These are phyloP conservation scores for Trametes cinnabarina DNA, from an alignment of 768 basidiomycete species.

Conservation along the genomic window DNA sequence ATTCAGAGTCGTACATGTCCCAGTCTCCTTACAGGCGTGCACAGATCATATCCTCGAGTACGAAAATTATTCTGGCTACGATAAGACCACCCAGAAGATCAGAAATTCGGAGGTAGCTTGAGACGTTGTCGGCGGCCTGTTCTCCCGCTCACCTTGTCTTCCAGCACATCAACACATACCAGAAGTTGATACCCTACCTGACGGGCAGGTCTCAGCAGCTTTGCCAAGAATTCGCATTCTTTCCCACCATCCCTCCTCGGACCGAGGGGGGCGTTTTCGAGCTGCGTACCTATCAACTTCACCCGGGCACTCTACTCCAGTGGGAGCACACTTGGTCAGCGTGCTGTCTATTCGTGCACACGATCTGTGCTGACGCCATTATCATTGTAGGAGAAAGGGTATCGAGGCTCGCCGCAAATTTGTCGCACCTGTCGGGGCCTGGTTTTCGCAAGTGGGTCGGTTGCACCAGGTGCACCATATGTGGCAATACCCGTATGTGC, in stretches of 20 bases:
- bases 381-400: slow-evolving; percentile 71
- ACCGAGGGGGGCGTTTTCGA: slow-evolving; percentile 92
- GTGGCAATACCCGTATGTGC: slow-evolving; percentile 88
- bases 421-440: slow-evolving; percentile 84
- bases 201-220: slow-evolving; percentile 73
- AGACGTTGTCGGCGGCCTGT: not conserved
- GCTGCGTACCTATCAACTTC: slow-evolving; percentile 82
- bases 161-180: slow-evolving; percentile 67
- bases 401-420: slow-evolving; percentile 91
- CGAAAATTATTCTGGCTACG: slow-evolving; percentile 88
- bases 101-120: slow-evolving; percentile 60
- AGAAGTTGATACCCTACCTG: slow-evolving; percentile 75
- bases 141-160: not conserved
- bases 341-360: not conserved
- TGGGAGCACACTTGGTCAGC: slow-evolving; percentile 90
- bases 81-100: slow-evolving; percentile 67
- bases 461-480: slow-evolving; percentile 91
- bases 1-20: not conserved
- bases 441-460: slow-evolving; percentile 86
- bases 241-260: slow-evolving; percentile 86
- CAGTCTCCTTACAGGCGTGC: not conserved
- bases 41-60: slow-evolving; percentile 82
- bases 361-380: no score
- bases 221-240: slow-evolving; percentile 92
- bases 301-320: slow-evolving; percentile 87